Conservation (phyloP, 2,329 filamentous ascomycete species). For the Exophiala lecanii-corni region DNA sequence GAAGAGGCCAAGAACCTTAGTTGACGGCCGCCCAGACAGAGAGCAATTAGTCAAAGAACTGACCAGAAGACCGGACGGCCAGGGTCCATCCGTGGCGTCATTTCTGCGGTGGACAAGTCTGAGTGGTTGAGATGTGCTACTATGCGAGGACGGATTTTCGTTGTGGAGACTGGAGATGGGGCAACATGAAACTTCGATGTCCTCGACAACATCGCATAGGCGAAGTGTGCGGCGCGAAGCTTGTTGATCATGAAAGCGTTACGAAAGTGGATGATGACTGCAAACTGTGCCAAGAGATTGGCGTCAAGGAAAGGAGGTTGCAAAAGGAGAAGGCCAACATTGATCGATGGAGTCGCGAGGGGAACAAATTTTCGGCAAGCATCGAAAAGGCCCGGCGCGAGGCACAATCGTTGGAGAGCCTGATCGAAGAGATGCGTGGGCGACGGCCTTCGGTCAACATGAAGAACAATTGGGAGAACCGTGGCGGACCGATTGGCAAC, state of each 20-base stretch:
- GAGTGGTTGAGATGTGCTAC: slow-evolving; percentile 23
- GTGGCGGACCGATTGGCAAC: neutral
- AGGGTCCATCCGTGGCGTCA: neutral
- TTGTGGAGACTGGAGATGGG: slow-evolving; percentile 28
- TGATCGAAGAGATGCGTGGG: slow-evolving; percentile 17
- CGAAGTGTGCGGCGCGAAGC: slow-evolving; percentile 24
- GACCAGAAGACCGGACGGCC: neutral
- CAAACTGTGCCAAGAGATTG: slow-evolving; percentile 24
- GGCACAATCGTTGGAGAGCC: slow-evolving; percentile 11
- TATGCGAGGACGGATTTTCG: slow-evolving; percentile 20
- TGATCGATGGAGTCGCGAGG: slow-evolving; percentile 21
- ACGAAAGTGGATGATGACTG: slow-evolving; percentile 18
- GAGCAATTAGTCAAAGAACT: neutral
- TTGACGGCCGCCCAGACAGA: neutral
- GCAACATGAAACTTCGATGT: slow-evolving; percentile 28
- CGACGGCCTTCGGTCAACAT: slow-evolving; percentile 11
- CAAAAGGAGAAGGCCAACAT: slow-evolving; percentile 23
- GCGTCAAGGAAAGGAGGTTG: slow-evolving; percentile 19
- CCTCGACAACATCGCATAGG: slow-evolving; percentile 25
- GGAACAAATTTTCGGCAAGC: slow-evolving; percentile 19
- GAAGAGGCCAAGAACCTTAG: neutral
- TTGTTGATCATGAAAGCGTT: slow-evolving; percentile 17
- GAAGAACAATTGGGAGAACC: slow-evolving; percentile 1
- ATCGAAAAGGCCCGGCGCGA: slow-evolving; percentile 22
- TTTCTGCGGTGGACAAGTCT: neutral